Evolutionary conservation across 495 filamentous ascomycete species (phyloP).

Genomic region (Tuber borchii): DNA sequence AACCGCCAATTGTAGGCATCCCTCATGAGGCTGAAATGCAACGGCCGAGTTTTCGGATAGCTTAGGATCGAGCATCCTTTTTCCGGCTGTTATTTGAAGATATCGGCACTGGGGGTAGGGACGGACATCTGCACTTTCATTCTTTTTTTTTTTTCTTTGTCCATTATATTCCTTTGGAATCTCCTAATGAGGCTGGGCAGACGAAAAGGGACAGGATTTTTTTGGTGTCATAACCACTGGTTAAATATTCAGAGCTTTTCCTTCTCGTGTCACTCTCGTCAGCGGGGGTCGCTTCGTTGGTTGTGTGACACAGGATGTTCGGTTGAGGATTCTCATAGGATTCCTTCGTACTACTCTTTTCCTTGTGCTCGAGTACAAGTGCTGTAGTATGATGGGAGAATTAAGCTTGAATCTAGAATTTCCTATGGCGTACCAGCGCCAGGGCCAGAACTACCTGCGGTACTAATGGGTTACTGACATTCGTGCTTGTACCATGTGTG

Average conservation of each 20-base stretch:
- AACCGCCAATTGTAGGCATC: background rate
- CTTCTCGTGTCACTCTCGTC: background rate
- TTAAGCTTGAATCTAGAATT: conserved; percentile 11
- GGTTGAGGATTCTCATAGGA: conserved; percentile 3
- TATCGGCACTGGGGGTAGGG: background rate
- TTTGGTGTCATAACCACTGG: background rate
- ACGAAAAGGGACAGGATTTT: background rate
- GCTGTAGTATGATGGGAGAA: background rate
- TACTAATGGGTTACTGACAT: background rate
- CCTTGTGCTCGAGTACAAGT: background rate
- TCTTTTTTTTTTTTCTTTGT: background rate
- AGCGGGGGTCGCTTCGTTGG: background rate
- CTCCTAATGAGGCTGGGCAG: background rate
- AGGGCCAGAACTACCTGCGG: background rate
- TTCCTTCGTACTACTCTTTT: background rate
- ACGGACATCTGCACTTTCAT: background rate
- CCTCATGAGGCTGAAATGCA: background rate
- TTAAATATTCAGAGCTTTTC: background rate
- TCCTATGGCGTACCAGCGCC: background rate
- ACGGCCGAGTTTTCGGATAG: background rate
- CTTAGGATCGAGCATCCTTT: background rate
- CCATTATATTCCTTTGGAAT: background rate
- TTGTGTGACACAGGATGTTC: background rate
- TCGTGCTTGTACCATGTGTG: background rate
- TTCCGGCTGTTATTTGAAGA: background rate